Conservation (phyloP, 768 basidiomycete genomes). For the Xerocomellus chrysenteron region DNA sequence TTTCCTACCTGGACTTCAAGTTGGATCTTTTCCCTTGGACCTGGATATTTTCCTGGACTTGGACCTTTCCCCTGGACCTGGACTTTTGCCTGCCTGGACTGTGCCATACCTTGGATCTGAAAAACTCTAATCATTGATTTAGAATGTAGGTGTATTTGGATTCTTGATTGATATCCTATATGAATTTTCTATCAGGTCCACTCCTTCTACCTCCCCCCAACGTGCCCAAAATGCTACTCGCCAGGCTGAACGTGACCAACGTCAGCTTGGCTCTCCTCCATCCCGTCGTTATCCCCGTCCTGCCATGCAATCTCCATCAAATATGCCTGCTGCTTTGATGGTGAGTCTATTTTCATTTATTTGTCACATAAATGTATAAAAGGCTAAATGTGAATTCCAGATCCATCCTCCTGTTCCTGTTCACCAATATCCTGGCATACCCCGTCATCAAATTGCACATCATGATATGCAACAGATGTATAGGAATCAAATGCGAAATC, state of each 20-base stretch:
- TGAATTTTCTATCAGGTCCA: not conserved
- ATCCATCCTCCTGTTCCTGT: slow-evolving; percentile 1
- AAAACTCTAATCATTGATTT: not conserved
- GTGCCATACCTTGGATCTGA: too few species aligned
- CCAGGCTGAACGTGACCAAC: not conserved
- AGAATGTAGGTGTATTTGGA: not conserved
- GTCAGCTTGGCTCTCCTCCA: not conserved
- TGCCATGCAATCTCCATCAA: not conserved
- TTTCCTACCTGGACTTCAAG: too few species aligned
- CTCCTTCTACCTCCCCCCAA: not conserved
- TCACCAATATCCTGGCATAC: not conserved
- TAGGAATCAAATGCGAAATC: too few species aligned
- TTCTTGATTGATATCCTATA: not conserved
- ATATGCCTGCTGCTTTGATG: not conserved
- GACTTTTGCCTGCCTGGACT: not conserved
- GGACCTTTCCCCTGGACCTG: too few species aligned
- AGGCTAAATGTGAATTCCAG: not conserved
- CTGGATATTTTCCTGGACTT: too few species aligned
- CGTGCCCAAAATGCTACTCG: not conserved
- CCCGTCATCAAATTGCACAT: not conserved
- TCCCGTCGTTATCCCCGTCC: not conserved
- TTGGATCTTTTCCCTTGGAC: too few species aligned
- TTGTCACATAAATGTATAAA: too few species aligned
- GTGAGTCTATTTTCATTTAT: not conserved
- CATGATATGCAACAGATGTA: not conserved